These are phyloP conservation scores for Puccinia hordei DNA, from an alignment of 1,284 basidiomycete species.

Conservation along the genomic window DNA sequence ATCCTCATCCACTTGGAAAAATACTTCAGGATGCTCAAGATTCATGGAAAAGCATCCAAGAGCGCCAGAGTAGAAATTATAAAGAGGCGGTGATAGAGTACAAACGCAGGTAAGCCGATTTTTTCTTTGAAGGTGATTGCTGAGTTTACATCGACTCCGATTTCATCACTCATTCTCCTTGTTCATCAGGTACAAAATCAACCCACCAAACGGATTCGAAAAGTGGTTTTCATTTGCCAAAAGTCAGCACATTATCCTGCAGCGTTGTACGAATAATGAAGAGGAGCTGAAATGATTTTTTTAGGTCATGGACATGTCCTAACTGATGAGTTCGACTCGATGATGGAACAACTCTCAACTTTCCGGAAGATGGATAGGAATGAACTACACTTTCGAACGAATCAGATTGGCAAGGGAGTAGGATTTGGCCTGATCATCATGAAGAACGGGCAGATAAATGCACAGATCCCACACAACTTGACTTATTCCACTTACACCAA, in stretches of 20 bases:
- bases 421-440: conserved; percentile 27
- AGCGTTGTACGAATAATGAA: neutral
- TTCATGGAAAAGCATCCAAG: conserved; percentile 27
- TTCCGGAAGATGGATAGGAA: conserved; percentile 12
- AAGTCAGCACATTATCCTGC: neutral
- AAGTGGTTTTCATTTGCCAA: conserved; percentile 45
- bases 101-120: conserved; percentile 14
- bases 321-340: conserved; percentile 35
- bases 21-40: conserved; percentile 24
- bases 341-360: conserved; percentile 37
- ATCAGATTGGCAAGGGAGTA: neutral
- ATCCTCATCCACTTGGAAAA: conserved; percentile 33
- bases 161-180: neutral
- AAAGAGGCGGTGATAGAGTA: conserved; percentile 12
- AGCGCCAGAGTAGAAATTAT: conserved; percentile 39
- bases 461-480: neutral
- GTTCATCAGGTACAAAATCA: conserved; percentile 29
- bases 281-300: neutral
- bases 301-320: conserved; percentile 22
- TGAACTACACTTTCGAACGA: conserved; percentile 29
- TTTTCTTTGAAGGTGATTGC: neutral
- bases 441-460: conserved; percentile 16
- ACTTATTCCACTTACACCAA: conserved; percentile 35
- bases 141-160: neutral
- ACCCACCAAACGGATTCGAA: conserved; percentile 32